Evolutionary conservation across 129 eudicot genomes (phyloP), one percentile per base, ranked within the genome.

Genomic region (Chrysanthemum seticuspe): DNA sequence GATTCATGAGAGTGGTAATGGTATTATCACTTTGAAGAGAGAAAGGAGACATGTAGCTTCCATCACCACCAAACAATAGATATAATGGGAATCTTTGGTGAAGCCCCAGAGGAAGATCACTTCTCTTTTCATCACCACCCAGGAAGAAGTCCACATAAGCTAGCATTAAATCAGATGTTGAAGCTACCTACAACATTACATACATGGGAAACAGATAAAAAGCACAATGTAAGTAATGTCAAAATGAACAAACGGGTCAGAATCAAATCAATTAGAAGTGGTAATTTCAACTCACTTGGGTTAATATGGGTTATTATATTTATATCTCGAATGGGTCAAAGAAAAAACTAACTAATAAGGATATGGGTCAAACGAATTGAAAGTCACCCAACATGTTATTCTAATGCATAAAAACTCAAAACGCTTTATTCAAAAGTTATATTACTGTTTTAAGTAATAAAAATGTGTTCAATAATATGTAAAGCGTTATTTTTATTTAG

Each of bases 81-180:
- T 88, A 85, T 76, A 93, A 60, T 1, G 98, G 97, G 79, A 93
- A 87, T 54, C 98, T 89, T 81, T 93, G 92, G 58, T 72, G 82
- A 68, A 93, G 92, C 31, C 79, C 81, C 53, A 92, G 97, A 77
- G 98, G 98, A 74, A 89, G 89, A 77, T 90, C 98, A 62, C 71
- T 81, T 79, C 97, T 84, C 83, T 87, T 93, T 68, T 93, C 98
- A 87, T 93, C 98, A 34, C 97, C 97, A 52, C 97, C 97, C 65
- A 90, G 96, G 71, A 93, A 93, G 49, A 93, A 87, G 63, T 93
- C 97, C 71, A 89, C 83, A 81, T 87, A 93, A 29, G 90, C 98
- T 73, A 93, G 85, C 92, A 93, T 93, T 66, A 93, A 86, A 81
- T 93, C 98, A 81, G 96, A 78, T 50, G 98, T 89, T 7, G 98